Evolutionary conservation across 108 stramenopile genomes (phyloP).

Genomic region (Nannochloropsis gaditana): DNA sequence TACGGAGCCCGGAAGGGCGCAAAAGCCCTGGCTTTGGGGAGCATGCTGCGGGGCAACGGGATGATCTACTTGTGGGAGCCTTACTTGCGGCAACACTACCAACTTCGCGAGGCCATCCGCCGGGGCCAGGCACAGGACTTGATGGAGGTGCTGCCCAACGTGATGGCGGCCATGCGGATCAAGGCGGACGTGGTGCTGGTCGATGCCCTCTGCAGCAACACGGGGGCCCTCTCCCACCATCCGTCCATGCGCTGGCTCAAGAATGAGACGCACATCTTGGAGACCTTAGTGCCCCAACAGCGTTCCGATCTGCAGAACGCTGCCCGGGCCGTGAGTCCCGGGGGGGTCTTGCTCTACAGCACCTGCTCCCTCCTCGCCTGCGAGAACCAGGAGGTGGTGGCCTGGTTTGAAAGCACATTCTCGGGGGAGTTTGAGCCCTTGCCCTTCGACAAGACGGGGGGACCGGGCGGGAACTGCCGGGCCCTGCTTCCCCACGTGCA

Average conservation of each 20-base stretch:
- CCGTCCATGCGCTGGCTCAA: not conserved
- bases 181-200: not conserved
- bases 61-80: slow-evolving; percentile 7
- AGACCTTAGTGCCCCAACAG: not conserved
- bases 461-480: not conserved
- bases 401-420: not conserved
- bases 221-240: not conserved
- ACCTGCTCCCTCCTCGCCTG: not conserved
- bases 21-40: not conserved
- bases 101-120: not conserved
- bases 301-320: not conserved
- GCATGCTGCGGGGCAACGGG: slow-evolving; percentile 5
- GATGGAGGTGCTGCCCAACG: slow-evolving; percentile 13
- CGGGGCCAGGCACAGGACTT: not conserved
- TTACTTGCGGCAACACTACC: not conserved
- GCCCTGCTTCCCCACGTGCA: not conserved
- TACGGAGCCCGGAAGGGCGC: not conserved
- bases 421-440: not conserved
- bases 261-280: not conserved
- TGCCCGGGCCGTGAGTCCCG: not conserved
- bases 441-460: slow-evolving; percentile 11
- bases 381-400: slow-evolving; percentile 6
- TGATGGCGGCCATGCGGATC: not conserved
- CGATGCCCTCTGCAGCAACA: not conserved
- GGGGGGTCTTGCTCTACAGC: not conserved